Percentiles rank a stretch among this genome's conserved stretches.
Evolutionary conservation across 2,329 filamentous ascomycete genomes (phyloP).

Genomic region (Colletotrichum tropicale): DNA sequence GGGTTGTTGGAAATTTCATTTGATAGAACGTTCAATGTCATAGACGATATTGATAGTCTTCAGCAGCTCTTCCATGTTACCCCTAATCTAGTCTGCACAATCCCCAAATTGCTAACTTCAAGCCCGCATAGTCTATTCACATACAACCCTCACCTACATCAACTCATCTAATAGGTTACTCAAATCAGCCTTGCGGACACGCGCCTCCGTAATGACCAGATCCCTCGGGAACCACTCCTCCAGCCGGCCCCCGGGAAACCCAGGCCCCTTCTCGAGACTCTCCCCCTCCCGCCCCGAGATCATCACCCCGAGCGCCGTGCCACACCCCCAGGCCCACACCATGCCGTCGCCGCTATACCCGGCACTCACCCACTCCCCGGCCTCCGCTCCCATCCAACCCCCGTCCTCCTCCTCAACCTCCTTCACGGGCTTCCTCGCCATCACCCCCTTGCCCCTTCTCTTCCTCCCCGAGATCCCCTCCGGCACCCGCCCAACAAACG

Average conservation of each 20-base stretch:
- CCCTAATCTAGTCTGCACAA: too few species aligned
- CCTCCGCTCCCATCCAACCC: slow-evolving; percentile 1
- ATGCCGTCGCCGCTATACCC: slow-evolving; percentile 59
- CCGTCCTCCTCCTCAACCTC: background rate
- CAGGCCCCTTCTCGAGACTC: slow-evolving; percentile 29
- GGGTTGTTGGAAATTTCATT: background rate
- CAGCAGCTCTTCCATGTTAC: too few species aligned
- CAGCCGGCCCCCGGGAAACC: slow-evolving; percentile 39
- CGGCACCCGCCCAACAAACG: slow-evolving; percentile 53
- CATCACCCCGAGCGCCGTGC: slow-evolving; percentile 51
- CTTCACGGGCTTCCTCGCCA: background rate
- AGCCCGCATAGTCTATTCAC: background rate
- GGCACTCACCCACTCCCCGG: slow-evolving; percentile 56
- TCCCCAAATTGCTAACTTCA: background rate
- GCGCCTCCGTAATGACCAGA: slow-evolving; percentile 33
- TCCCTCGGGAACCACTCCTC: slow-evolving; percentile 46
- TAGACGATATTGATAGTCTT: too few species aligned
- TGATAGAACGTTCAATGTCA: too few species aligned
- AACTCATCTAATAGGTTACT: slow-evolving; percentile 34
- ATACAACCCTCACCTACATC: background rate
- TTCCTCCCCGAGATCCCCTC: slow-evolving; percentile 21
- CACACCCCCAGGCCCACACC: slow-evolving; percentile 58
- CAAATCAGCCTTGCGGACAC: slow-evolving; percentile 40
- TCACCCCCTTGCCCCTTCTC: background rate
- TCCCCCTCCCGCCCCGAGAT: slow-evolving; percentile 42